Conservation (phyloP, 768 basidiomycete species). For the Austroboletus eburneus region DNA sequence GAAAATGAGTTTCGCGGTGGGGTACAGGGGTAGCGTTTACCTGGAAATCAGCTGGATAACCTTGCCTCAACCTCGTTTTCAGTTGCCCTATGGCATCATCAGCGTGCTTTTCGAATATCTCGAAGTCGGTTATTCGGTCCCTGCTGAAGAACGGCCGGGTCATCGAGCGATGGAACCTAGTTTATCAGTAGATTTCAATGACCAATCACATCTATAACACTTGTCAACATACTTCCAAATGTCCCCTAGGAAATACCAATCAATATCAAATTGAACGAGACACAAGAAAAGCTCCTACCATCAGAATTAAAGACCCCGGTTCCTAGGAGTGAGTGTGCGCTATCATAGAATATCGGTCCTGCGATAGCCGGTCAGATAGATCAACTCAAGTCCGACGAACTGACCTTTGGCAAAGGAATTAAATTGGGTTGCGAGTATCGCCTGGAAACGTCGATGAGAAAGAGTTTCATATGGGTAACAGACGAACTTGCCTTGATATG, state of each 20-base stretch:
- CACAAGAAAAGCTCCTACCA: slow-evolving; percentile 27
- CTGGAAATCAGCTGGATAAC: slow-evolving; percentile 56
- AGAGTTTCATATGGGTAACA: background rate
- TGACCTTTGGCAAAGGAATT: slow-evolving; percentile 39
- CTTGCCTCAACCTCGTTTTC: slow-evolving; percentile 39
- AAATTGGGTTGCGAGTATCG: slow-evolving; percentile 44
- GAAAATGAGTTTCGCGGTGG: background rate
- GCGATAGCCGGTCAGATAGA: slow-evolving; percentile 17
- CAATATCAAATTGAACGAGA: background rate
- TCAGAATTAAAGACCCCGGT: slow-evolving; percentile 60
- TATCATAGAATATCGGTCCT: slow-evolving; percentile 14
- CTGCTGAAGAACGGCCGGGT: slow-evolving; percentile 58
- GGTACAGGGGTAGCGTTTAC: slow-evolving; percentile 19
- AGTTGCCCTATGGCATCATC: slow-evolving; percentile 43
- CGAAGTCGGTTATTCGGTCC: slow-evolving; percentile 51
- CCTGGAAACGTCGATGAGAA: slow-evolving; percentile 21
- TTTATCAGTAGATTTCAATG: background rate
- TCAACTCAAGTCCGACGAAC: slow-evolving; percentile 6
- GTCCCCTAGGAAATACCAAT: slow-evolving; percentile 34
- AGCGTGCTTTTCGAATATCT: slow-evolving; percentile 50
- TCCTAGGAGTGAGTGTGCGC: slow-evolving; percentile 40
- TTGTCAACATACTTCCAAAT: slow-evolving; percentile 49
- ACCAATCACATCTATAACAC: background rate
- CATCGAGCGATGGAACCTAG: slow-evolving; percentile 55
- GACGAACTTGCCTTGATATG: slow-evolving; percentile 36